These are phyloP conservation scores for Kurtzmaniella quercitrusa DNA, from an alignment of 1,139 yeast genomes.

Conservation along the genomic window DNA sequence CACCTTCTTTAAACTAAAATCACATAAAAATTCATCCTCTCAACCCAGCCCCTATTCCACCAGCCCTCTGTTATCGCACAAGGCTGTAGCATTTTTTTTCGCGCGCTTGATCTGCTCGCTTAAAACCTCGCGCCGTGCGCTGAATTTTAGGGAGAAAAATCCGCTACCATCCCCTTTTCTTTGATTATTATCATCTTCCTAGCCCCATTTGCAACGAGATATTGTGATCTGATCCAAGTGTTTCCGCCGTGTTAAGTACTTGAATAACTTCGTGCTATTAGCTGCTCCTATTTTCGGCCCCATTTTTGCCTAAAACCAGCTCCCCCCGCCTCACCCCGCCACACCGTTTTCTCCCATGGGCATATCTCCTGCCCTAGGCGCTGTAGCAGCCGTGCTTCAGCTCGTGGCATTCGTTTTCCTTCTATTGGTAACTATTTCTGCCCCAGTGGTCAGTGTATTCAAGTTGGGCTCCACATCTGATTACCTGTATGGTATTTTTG, in stretches of 20 bases:
- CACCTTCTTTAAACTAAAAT: too few relatives aligned
- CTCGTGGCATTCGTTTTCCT: constrained; percentile 44
- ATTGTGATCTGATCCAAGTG: too few relatives aligned
- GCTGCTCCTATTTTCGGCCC: too few relatives aligned
- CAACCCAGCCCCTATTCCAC: neutral
- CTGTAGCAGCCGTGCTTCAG: constrained; percentile 22
- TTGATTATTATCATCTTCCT: neutral
- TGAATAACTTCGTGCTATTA: too few relatives aligned
- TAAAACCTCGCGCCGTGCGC: neutral
- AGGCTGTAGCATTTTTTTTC: neutral
- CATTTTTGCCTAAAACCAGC: too few relatives aligned
- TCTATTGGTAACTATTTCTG: constrained; percentile 48
- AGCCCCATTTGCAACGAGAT: too few relatives aligned
- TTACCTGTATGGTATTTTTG: constrained; percentile 79
- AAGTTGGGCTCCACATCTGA: constrained; percentile 40
- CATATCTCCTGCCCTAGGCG: constrained; percentile 17
- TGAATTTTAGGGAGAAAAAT: neutral
- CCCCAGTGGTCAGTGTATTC: constrained; percentile 40
- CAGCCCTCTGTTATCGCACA: neutral
- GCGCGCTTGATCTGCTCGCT: constrained; percentile 1
- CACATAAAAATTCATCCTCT: neutral
- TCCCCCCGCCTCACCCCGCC: neutral
- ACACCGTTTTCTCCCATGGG: constrained; percentile 4
- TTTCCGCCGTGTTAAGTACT: too few relatives aligned
- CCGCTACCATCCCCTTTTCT: neutral